A percentile compares a stretch with the other conserved stretches of the same genome.
phyloP scores from a whole-genome alignment of 2,329 filamentous ascomycete genomes.

The Cryphonectria japonica region DNA sequence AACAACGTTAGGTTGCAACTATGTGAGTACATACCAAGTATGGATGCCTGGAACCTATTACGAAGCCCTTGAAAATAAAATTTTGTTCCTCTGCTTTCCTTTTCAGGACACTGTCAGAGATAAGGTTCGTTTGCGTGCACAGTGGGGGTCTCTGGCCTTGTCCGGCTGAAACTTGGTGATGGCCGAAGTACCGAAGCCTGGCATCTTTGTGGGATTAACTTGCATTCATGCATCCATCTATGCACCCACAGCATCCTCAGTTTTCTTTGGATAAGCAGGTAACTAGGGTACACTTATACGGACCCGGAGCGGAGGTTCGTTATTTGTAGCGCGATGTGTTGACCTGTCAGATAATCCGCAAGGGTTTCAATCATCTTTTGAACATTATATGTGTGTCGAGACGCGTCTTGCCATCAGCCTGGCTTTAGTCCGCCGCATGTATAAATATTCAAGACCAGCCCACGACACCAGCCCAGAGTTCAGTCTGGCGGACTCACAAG shows the following conservation, averaged over 20 bases:
- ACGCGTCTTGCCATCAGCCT: not conserved
- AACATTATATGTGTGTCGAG: too few species aligned
- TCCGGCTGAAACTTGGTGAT: not conserved
- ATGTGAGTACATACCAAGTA: too few species aligned
- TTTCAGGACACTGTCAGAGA: too few species aligned
- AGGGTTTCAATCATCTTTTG: too few species aligned
- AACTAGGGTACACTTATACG: not conserved
- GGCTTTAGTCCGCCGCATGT: not conserved
- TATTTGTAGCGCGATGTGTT: not conserved
- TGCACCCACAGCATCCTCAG: not conserved
- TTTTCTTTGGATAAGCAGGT: not conserved
- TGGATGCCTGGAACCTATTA: too few species aligned
- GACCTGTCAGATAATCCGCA: not conserved
- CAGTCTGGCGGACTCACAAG: not conserved
- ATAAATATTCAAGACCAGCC: not conserved
- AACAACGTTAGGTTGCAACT: not conserved
- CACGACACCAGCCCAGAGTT: not conserved
- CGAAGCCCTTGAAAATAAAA: too few species aligned
- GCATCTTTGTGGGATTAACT: not conserved
- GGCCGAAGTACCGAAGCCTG: not conserved
- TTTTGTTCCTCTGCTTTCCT: too few species aligned
- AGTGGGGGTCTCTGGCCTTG: not conserved
- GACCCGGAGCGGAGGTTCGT: not conserved
- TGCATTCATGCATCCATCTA: not conserved
- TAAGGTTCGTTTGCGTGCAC: not conserved